Conservation (phyloP, 768 basidiomycete species). For the Mycena filopes region DNA sequence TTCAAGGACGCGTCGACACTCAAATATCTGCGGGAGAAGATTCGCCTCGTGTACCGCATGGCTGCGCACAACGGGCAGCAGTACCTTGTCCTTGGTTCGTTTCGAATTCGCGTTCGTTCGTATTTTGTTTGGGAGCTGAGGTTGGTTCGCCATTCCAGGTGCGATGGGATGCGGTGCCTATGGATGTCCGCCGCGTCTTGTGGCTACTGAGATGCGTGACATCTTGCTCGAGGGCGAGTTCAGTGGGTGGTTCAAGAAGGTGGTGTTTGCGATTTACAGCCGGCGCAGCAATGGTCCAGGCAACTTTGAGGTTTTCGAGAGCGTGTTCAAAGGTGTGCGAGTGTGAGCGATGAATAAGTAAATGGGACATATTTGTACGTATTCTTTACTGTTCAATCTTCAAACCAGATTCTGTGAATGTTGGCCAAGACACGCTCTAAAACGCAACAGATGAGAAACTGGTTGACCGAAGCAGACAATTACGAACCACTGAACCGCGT, state of each 20-base stretch:
- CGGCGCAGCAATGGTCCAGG: conserved; percentile 37
- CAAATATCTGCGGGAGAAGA: conserved; percentile 53
- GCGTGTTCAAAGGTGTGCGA: conserved; percentile 43
- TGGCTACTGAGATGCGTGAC: conserved; percentile 54
- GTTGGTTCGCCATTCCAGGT: no score
- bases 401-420: no score
- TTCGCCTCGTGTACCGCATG: conserved; percentile 55
- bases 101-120: not conserved
- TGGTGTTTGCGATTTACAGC: conserved; percentile 56
- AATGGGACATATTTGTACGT: no score
- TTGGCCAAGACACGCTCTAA: no score
- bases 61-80: conserved; percentile 50
- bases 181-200: conserved; percentile 50
- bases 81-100: conserved; percentile 52
- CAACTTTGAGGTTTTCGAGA: conserved; percentile 53
- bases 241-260: conserved; percentile 51
- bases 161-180: conserved; percentile 60
- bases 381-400: no score
- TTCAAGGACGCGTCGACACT: conserved; percentile 41
- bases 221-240: conserved; percentile 55
- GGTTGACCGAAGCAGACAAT: no score
- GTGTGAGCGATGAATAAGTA: conserved; percentile 27
- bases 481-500: not conserved
- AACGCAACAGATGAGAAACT: no score
- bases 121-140: no score